phyloP scores from a whole-genome alignment of 2,329 filamentous ascomycete genomes.

The Neurospora sp. region DNA sequence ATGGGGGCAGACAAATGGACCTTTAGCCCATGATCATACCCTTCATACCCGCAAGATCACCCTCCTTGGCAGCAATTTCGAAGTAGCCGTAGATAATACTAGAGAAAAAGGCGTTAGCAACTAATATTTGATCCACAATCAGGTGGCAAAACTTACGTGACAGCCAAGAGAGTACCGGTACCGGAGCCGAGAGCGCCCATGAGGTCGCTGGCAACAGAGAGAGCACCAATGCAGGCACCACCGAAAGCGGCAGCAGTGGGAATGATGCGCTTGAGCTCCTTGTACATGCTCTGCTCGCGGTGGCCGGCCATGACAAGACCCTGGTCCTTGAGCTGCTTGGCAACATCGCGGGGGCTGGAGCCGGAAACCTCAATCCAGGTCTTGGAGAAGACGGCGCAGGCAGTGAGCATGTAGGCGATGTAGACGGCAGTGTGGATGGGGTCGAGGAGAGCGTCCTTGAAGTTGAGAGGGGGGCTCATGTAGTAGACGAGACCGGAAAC shows the following conservation, averaged over 20 bases:
- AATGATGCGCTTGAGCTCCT: constrained; percentile 98
- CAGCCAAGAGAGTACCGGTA: constrained; percentile 94
- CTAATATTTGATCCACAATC: background rate
- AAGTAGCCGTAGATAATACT: constrained; percentile 99
- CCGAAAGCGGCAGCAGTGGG: constrained; percentile 96
- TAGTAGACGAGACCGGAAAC: constrained; percentile 95
- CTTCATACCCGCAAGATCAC: constrained; percentile 78
- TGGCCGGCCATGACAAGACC: constrained; percentile 99
- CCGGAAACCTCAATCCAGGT: constrained; percentile 99
- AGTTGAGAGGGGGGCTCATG: constrained; percentile 97
- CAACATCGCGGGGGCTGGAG: constrained; percentile 92
- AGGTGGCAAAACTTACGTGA: constrained; percentile 63
- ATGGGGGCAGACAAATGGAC: too few species aligned
- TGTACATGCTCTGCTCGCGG: constrained; percentile 99
- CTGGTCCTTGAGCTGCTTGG: constrained; percentile 99
- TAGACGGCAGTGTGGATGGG: constrained; percentile 95
- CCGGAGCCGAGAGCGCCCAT: constrained; percentile 92
- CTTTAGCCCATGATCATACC: constrained; percentile 60
- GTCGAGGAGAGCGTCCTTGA: constrained; percentile 93
- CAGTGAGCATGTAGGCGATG: constrained; percentile 94
- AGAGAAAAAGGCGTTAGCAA: constrained; percentile 23
- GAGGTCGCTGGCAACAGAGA: constrained; percentile 91
- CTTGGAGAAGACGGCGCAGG: constrained; percentile 94
- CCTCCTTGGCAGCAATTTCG: constrained; percentile 97
- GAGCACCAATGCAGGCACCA: constrained; percentile 95